phyloP scores from a whole-genome alignment of 805 yeast genomes.

The Schwanniomyces vanrijiae region DNA sequence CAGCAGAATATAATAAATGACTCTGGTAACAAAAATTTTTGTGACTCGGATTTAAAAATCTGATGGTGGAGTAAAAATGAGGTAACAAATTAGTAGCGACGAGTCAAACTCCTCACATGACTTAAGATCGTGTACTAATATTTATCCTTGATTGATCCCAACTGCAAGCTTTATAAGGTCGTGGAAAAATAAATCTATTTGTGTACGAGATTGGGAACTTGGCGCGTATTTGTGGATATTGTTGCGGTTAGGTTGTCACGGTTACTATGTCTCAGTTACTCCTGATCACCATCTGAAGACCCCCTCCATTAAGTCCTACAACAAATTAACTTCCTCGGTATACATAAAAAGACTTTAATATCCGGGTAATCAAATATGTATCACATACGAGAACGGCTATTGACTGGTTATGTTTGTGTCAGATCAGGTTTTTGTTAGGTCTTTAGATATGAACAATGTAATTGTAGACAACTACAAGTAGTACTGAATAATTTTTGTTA shows the following conservation, averaged over 20 bases:
- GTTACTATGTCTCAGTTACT: not conserved
- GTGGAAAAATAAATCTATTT: too few relatives aligned
- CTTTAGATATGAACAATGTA: not conserved
- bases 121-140: too few relatives aligned
- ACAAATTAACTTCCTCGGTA: not conserved
- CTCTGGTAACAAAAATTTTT: not conserved
- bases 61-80: not conserved
- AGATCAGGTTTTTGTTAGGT: not conserved
- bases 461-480: not conserved
- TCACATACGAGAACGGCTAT: not conserved
- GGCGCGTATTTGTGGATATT: not conserved
- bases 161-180: too few relatives aligned
- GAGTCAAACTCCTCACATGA: not conserved
- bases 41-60: not conserved
- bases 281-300: not conserved
- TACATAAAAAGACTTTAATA: not conserved
- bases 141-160: too few relatives aligned
- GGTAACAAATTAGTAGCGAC: not conserved
- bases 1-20: not conserved
- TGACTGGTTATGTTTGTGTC: not conserved
- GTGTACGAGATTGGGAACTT: too few relatives aligned
- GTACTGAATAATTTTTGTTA: not conserved
- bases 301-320: too few relatives aligned
- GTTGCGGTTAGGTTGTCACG: not conserved
- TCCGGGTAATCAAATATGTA: not conserved